These are phyloP conservation scores for Psilocybe cyanescens DNA, from an alignment of 768 basidiomycete genomes.

Conservation along the genomic window DNA sequence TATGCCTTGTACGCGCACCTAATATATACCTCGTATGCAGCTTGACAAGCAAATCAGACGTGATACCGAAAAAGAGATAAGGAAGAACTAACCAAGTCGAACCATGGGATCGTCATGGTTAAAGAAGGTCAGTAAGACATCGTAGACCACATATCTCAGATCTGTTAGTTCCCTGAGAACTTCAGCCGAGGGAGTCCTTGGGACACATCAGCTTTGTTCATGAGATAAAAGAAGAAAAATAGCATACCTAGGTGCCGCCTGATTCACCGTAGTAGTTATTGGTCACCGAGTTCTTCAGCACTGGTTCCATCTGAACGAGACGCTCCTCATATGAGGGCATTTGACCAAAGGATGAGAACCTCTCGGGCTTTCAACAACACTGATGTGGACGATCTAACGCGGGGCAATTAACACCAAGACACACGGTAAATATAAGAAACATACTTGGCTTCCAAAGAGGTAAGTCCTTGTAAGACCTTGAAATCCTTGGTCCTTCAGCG, in stretches of 20 bases:
- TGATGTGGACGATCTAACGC: conserved; percentile 77
- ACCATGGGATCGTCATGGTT: conserved; percentile 84
- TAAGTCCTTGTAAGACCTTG: conserved; percentile 79
- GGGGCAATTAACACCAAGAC: neutral
- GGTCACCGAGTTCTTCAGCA: conserved; percentile 86
- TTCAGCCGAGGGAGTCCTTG: conserved; percentile 82
- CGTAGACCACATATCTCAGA: conserved; percentile 95
- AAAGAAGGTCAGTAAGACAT: conserved; percentile 97
- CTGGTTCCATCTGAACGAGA: conserved; percentile 89
- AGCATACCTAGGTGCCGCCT: conserved; percentile 61
- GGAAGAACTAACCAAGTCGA: conserved; percentile 62
- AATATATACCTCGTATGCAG: conserved; percentile 95
- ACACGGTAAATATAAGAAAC: conserved; percentile 26
- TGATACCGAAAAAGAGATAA: neutral
- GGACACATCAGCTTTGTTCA: conserved; percentile 16
- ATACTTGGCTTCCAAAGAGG: conserved; percentile 87
- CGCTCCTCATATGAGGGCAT: conserved; percentile 98
- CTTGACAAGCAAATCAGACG: conserved; percentile 39
- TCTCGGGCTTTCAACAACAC: conserved; percentile 96
- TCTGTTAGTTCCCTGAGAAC: conserved; percentile 92
- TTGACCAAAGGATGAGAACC: conserved; percentile 90
- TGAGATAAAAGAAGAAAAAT: neutral
- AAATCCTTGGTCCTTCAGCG: conserved; percentile 30
- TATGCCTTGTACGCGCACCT: conserved; percentile 96
- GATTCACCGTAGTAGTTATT: conserved; percentile 91